These are phyloP conservation scores for Suillus weaverae DNA, from an alignment of 768 basidiomycete genomes.

Conservation along the genomic window DNA sequence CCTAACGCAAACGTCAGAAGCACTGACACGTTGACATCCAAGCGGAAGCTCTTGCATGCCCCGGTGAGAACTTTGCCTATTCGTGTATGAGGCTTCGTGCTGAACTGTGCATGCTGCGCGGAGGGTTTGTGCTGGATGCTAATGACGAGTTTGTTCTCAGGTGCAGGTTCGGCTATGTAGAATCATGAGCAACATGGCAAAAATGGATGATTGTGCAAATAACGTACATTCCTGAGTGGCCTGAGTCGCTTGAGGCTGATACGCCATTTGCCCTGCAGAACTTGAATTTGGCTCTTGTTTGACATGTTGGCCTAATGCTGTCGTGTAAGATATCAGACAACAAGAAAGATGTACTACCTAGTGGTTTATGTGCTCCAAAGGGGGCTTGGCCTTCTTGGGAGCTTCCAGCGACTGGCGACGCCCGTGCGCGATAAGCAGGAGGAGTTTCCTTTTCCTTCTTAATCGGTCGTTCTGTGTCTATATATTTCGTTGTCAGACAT, in stretches of 20 bases:
- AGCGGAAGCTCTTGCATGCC: constrained; percentile 31
- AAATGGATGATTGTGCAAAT: not conserved
- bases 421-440: not conserved
- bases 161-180: not conserved
- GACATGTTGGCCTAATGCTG: not conserved
- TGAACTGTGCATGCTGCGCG: constrained; percentile 33
- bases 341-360: not conserved
- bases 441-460: not conserved
- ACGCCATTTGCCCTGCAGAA: not conserved
- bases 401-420: not conserved
- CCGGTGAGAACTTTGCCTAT: constrained; percentile 27
- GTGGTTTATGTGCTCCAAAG: not conserved
- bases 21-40: constrained; percentile 24
- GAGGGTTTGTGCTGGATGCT: constrained; percentile 32
- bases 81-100: constrained; percentile 30
- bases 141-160: constrained; percentile 13
- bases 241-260: not conserved
- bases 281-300: not conserved
- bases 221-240: not conserved
- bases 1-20: not conserved
- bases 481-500: not conserved
- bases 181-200: not conserved
- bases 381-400: not conserved
- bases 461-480: not conserved
- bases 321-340: not conserved